These are phyloP conservation scores for Iris pallida DNA, from an alignment of 116 monocot genomes.

Conservation along the genomic window DNA sequence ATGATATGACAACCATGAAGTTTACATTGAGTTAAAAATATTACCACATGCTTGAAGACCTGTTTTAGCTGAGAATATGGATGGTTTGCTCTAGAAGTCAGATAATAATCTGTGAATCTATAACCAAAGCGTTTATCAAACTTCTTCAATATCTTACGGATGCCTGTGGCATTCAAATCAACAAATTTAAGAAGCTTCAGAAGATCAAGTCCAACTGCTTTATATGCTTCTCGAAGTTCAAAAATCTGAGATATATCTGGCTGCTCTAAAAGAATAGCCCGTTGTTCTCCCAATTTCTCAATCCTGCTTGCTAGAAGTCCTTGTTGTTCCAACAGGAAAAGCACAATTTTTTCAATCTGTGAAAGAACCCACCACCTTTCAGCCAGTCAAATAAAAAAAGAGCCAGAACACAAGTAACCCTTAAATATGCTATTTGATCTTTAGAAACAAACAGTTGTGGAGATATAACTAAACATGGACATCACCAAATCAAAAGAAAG, in stretches of 20 bases:
- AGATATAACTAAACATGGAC: too few species aligned
- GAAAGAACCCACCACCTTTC: slow-evolving; percentile 1
- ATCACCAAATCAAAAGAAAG: too few species aligned
- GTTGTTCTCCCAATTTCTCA: slow-evolving; percentile 42
- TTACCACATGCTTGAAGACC: slow-evolving; percentile 84
- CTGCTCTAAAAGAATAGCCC: slow-evolving; percentile 30
- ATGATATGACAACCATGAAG: neutral
- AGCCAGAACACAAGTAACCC: neutral
- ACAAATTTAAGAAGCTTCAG: slow-evolving; percentile 66
- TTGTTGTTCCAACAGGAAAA: slow-evolving; percentile 74
- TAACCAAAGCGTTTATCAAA: slow-evolving; percentile 67
- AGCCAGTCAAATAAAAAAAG: neutral
- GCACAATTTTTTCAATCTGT: slow-evolving; percentile 69
- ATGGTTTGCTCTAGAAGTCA: slow-evolving; percentile 63
- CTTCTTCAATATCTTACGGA: slow-evolving; percentile 74
- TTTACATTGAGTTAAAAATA: neutral
- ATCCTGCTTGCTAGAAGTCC: slow-evolving; percentile 56
- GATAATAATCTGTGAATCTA: slow-evolving; percentile 70
- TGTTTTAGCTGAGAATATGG: slow-evolving; percentile 76
- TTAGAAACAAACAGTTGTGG: too few species aligned
- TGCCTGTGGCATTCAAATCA: slow-evolving; percentile 64
- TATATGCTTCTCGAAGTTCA: slow-evolving; percentile 47
- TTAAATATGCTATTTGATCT: too few species aligned
- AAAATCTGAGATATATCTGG: slow-evolving; percentile 41
- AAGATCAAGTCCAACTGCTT: slow-evolving; percentile 52